Conservation (phyloP, 1,284 basidiomycete genomes). For the Bjerkandera adusta region DNA sequence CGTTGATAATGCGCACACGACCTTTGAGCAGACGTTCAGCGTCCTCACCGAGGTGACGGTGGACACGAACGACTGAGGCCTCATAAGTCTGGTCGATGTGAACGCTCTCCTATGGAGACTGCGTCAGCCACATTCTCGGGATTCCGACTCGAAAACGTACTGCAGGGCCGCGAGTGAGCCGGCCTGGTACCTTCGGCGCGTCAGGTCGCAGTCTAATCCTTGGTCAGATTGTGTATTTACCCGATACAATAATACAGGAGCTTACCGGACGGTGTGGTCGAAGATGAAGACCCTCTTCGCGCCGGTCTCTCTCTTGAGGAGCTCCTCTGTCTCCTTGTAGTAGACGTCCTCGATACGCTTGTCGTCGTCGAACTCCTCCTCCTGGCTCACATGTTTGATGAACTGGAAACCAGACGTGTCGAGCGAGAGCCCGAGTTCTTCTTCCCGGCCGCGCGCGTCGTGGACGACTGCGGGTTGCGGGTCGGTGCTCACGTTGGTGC, state of each 20-base stretch:
- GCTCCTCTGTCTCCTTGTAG: constrained; percentile 38
- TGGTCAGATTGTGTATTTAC: too few relatives aligned
- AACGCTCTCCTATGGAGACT: constrained; percentile 27
- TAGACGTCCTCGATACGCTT: constrained; percentile 34
- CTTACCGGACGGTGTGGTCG: constrained; percentile 35
- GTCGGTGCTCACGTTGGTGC: not conserved
- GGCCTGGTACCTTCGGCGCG: not conserved
- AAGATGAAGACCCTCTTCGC: constrained; percentile 40
- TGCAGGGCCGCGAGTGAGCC: not conserved
- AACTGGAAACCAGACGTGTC: constrained; percentile 41
- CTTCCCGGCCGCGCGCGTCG: constrained; percentile 17
- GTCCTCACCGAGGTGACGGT: constrained; percentile 47
- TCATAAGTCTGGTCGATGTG: constrained; percentile 58
- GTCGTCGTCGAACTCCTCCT: constrained; percentile 35
- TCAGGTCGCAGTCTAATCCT: constrained; percentile 15
- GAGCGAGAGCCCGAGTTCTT: constrained; percentile 28
- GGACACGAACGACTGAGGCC: constrained; percentile 47
- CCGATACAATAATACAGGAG: too few relatives aligned
- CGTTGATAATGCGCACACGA: constrained; percentile 62
- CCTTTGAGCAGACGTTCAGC: constrained; percentile 36
- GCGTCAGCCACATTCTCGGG: too few relatives aligned
- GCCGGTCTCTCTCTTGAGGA: constrained; percentile 38
- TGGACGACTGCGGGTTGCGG: not conserved
- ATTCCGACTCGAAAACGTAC: not conserved
- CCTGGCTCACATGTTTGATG: constrained; percentile 23